These are phyloP conservation scores for Suaeda aralocaspica DNA, from an alignment of 148 eudicot genomes.

Conservation along the genomic window DNA sequence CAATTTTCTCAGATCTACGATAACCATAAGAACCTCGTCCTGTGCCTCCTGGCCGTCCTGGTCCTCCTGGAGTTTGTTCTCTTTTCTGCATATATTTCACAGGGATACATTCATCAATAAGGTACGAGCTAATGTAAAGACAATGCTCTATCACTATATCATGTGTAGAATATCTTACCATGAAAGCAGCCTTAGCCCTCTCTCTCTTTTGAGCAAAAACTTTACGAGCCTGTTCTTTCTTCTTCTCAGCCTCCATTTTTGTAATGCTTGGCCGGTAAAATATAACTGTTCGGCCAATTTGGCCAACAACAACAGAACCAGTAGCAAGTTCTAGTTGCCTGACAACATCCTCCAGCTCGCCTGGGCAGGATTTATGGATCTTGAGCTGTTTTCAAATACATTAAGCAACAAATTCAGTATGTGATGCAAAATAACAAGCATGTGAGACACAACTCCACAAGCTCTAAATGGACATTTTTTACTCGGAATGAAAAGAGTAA, in stretches of 20 bases:
- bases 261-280: constrained; percentile 87
- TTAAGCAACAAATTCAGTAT: too few species aligned
- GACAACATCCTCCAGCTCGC: constrained; percentile 68
- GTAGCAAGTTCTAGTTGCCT: constrained; percentile 59
- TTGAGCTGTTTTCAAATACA: constrained; percentile 50
- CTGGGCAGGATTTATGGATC: constrained; percentile 67
- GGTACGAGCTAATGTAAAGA: background rate
- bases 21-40: constrained; percentile 6
- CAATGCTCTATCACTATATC: background rate
- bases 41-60: constrained; percentile 11
- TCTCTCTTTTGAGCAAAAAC: constrained; percentile 35
- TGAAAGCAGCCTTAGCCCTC: constrained; percentile 28
- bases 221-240: constrained; percentile 54
- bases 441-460: too few species aligned
- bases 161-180: constrained; percentile 29
- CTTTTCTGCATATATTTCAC: constrained; percentile 24
- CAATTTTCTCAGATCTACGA: constrained; percentile 12
- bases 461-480: too few species aligned
- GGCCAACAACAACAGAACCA: constrained; percentile 67
- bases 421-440: too few species aligned
- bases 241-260: constrained; percentile 75
- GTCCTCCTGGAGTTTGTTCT: constrained; percentile 3
- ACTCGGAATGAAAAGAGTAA: too few species aligned
- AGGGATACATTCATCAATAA: background rate
- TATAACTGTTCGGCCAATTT: constrained; percentile 85